Conservation (phyloP, 306 rosid genomes). For the Acacia crassicarpa region DNA sequence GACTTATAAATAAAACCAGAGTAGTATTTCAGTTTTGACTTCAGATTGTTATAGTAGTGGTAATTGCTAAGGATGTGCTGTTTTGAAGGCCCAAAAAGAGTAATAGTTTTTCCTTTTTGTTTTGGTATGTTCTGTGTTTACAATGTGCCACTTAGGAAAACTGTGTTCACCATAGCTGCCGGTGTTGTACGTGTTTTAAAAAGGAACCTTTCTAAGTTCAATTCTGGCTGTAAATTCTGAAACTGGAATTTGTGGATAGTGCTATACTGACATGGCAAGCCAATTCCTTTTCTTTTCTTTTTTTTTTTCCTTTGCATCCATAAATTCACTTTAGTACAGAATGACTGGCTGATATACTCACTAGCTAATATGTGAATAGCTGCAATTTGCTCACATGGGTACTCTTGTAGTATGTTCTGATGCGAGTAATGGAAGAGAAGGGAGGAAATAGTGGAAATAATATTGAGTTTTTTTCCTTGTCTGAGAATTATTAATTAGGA, state of each 20-base stretch:
- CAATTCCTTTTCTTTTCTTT: neutral
- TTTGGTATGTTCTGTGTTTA: neutral
- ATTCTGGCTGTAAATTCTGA: neutral
- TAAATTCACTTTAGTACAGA: neutral
- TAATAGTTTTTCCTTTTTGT: neutral
- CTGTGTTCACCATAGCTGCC: neutral
- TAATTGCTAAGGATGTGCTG: neutral
- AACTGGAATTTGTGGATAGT: neutral
- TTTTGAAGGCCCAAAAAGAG: neutral
- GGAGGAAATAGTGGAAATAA: neutral
- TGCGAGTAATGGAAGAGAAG: neutral
- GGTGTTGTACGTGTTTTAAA: neutral
- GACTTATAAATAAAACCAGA: too few species aligned
- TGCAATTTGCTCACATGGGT: neutral
- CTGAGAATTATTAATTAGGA: neutral
- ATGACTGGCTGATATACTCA: neutral
- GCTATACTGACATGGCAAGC: neutral
- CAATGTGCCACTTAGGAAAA: neutral
- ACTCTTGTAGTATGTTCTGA: neutral
- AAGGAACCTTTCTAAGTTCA: neutral
- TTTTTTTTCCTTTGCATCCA: too few species aligned
- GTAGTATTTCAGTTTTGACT: neutral
- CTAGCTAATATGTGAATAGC: constrained; percentile 4
- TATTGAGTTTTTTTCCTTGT: neutral
- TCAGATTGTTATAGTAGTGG: neutral